Conservation (phyloP, 495 filamentous ascomycete species). For the Xeromyces bisporus region DNA sequence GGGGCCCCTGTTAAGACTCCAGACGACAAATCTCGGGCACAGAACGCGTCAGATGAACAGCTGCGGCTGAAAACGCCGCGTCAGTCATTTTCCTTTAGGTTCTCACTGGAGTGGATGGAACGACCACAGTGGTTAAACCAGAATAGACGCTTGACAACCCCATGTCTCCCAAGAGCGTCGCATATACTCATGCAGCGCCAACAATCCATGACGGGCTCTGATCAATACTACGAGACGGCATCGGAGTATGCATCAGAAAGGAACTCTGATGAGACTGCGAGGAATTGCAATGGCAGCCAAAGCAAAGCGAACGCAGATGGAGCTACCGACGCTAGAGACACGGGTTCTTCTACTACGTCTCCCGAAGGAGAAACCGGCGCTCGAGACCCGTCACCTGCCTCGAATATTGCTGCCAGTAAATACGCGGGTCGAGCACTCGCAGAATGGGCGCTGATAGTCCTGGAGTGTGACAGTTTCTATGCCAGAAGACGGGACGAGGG, state of each 20-base stretch:
- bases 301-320: neutral
- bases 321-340: neutral
- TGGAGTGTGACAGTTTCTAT: constrained; percentile 84
- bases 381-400: no score
- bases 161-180: constrained; percentile 59
- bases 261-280: constrained; percentile 6
- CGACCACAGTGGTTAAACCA: constrained; percentile 33
- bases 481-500: constrained; percentile 76
- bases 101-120: constrained; percentile 61
- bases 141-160: constrained; percentile 48
- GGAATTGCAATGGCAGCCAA: neutral
- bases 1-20: constrained; percentile 13
- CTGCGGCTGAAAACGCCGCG: constrained; percentile 27
- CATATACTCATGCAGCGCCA: constrained; percentile 26
- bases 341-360: no score
- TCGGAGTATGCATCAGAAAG: constrained; percentile 9
- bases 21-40: constrained; percentile 13
- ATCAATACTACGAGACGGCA: constrained; percentile 14
- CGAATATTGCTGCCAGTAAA: constrained; percentile 34
- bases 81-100: constrained; percentile 55
- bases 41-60: constrained; percentile 13
- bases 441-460: constrained; percentile 74
- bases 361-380: no score
- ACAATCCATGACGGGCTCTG: constrained; percentile 11
- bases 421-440: constrained; percentile 81